A percentile compares a stretch with the other conserved stretches of the same genome.
Evolutionary conservation across 768 basidiomycete species (phyloP).

Genomic region (Candolleomyces aberdarensis): DNA sequence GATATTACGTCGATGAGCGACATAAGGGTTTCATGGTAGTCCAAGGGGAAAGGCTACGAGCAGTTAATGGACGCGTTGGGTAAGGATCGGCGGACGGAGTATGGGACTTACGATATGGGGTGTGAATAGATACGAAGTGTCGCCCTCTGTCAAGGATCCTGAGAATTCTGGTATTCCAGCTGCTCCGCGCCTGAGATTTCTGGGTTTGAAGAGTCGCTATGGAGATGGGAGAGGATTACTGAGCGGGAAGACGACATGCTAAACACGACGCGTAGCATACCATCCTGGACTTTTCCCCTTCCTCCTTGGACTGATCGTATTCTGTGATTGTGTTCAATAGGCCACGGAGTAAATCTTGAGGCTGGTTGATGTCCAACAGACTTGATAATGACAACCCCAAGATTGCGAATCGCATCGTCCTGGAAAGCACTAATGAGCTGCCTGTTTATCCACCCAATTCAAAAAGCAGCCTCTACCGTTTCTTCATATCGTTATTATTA

Average conservation of each 20-base stretch:
- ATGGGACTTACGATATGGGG: slow-evolving; percentile 66
- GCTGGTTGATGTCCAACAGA: slow-evolving; percentile 76
- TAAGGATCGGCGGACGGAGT: background rate
- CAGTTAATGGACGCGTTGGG: background rate
- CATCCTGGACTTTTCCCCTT: slow-evolving; percentile 71
- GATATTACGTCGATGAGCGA: slow-evolving; percentile 88
- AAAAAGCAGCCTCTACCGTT: slow-evolving; percentile 45
- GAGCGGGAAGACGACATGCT: background rate
- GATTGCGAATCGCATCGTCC: slow-evolving; percentile 79
- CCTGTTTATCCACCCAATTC: background rate
- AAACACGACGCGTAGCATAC: slow-evolving; percentile 29
- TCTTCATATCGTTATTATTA: slow-evolving; percentile 72
- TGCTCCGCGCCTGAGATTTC: slow-evolving; percentile 49
- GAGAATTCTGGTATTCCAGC: slow-evolving; percentile 59
- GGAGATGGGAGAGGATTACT: slow-evolving; percentile 9
- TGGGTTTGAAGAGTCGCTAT: slow-evolving; percentile 61
- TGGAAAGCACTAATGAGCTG: slow-evolving; percentile 24
- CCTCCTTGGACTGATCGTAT: slow-evolving; percentile 77
- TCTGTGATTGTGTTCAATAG: slow-evolving; percentile 70
- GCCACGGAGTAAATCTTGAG: slow-evolving; percentile 76
- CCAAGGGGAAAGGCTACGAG: slow-evolving; percentile 79
- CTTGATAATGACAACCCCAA: slow-evolving; percentile 86
- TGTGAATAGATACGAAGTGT: slow-evolving; percentile 66
- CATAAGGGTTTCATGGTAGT: slow-evolving; percentile 86
- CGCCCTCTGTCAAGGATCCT: slow-evolving; percentile 58